Conservation (phyloP, 2,329 filamentous ascomycete genomes). For the Onygenales sp. region DNA sequence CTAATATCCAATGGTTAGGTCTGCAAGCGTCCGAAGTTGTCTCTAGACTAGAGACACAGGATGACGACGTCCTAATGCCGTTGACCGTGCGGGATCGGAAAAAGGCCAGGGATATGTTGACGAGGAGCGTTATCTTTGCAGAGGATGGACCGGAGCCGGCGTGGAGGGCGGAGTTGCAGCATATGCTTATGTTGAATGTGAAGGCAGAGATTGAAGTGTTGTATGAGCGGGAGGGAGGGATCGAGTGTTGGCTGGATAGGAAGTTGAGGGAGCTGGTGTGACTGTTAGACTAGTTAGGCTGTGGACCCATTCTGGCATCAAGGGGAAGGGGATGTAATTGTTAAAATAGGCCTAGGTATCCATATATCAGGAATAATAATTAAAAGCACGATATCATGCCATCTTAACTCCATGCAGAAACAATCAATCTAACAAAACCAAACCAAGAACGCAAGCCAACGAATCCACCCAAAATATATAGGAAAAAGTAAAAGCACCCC, state of each 20-base stretch:
- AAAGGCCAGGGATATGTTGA: conserved; percentile 47
- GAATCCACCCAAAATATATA: not conserved
- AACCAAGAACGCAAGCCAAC: not conserved
- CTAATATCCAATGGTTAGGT: conserved; percentile 49
- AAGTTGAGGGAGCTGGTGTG: conserved; percentile 16
- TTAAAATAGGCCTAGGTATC: too few relatives aligned
- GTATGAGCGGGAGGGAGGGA: conserved; percentile 32
- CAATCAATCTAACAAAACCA: not conserved
- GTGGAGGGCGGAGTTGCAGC: conserved; percentile 46
- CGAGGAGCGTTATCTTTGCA: conserved; percentile 31
- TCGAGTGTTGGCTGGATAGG: conserved; percentile 35
- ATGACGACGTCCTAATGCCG: conserved; percentile 28
- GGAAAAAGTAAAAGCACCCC: not conserved
- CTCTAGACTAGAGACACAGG: conserved; percentile 15
- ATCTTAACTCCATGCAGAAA: not conserved
- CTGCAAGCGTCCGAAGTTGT: conserved; percentile 35
- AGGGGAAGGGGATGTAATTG: not conserved
- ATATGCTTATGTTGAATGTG: conserved; percentile 52
- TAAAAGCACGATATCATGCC: too few relatives aligned
- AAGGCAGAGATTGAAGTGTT: conserved; percentile 55
- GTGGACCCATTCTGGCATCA: not conserved
- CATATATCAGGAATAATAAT: too few relatives aligned
- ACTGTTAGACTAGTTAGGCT: not conserved
- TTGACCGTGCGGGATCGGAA: conserved; percentile 46
- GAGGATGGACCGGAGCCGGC: conserved; percentile 35